Evolutionary conservation across 805 yeast species (phyloP).

Genomic region (Kockiozyma suomiensis): DNA sequence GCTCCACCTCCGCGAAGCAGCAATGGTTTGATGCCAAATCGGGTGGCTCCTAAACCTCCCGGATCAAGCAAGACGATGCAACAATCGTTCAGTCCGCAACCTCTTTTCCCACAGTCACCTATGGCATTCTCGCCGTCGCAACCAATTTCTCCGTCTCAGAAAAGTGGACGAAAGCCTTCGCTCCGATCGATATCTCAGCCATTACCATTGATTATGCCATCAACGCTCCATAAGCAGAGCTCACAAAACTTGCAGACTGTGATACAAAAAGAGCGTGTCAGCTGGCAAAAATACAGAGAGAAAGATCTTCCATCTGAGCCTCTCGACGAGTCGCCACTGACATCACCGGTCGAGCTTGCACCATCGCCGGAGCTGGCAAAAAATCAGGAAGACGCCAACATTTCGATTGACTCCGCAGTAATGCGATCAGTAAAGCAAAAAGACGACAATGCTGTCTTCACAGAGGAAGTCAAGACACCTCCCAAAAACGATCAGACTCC

Average conservation of each 20-base stretch:
- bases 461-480: background rate
- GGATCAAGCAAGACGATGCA: background rate
- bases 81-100: background rate
- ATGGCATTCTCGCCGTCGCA: conserved; percentile 3
- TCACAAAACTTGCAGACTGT: conserved; percentile 23
- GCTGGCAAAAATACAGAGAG: conserved; percentile 22
- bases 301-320: conserved; percentile 33
- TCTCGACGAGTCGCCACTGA: conserved; percentile 9
- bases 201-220: background rate
- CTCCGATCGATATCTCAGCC: conserved; percentile 13
- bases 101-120: background rate
- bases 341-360: conserved; percentile 7
- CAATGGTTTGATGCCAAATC: conserved; percentile 32
- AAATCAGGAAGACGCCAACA: background rate
- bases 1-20: conserved; percentile 29
- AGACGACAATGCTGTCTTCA: background rate
- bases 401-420: background rate
- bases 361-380: background rate
- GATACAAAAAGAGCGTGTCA: conserved; percentile 13
- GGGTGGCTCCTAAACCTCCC: conserved; percentile 42
- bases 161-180: background rate
- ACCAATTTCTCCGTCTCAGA: conserved; percentile 27
- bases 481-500: background rate
- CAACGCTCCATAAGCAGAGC: conserved; percentile 7
- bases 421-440: conserved; percentile 9